Percentiles rank a stretch among this genome's conserved stretches.
These are phyloP conservation scores for Trichosporon sp. DNA, from an alignment of 1,284 basidiomycete genomes.

Conservation along the genomic window DNA sequence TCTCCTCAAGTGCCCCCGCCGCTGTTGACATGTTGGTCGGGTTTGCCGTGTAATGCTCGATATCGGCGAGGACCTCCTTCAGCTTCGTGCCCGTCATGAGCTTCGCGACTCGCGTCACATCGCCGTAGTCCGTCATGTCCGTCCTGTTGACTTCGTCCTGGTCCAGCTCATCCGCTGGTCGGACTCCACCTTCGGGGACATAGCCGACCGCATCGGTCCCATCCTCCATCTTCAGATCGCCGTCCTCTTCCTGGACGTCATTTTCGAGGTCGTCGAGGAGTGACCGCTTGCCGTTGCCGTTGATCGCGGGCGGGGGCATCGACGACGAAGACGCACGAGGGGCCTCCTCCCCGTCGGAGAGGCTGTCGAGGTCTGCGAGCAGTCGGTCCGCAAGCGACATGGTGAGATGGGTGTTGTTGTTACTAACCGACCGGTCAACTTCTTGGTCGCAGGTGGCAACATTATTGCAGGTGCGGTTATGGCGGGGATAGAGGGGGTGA, in stretches of 20 bases:
- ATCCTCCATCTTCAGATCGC: constrained; percentile 39
- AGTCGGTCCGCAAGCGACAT: constrained; percentile 50
- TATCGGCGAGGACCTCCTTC: constrained; percentile 74
- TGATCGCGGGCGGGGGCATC: constrained; percentile 15
- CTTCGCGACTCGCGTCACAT: constrained; percentile 80
- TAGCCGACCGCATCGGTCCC: constrained; percentile 50
- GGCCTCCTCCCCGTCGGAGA: constrained; percentile 39
- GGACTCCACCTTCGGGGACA: constrained; percentile 83
- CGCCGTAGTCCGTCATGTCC: constrained; percentile 74
- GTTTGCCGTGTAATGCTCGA: constrained; percentile 73
- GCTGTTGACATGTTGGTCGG: constrained; percentile 67
- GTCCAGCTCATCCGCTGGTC: constrained; percentile 88
- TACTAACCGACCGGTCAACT: not conserved
- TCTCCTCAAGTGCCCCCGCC: constrained; percentile 70
- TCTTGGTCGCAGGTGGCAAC: constrained; percentile 7
- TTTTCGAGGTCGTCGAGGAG: constrained; percentile 15
- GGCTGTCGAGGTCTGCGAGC: constrained; percentile 47
- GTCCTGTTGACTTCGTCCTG: constrained; percentile 86
- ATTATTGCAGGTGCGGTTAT: not conserved
- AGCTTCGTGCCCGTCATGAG: constrained; percentile 80
- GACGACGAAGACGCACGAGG: constrained; percentile 16
- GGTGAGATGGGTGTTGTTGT: constrained; percentile 8
- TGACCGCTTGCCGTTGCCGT: constrained; percentile 12
- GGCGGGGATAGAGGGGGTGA: not conserved
- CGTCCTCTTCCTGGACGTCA: constrained; percentile 23